These are phyloP conservation scores for Fusarium sp. DNA, from an alignment of 2,329 filamentous ascomycete species.

Conservation along the genomic window DNA sequence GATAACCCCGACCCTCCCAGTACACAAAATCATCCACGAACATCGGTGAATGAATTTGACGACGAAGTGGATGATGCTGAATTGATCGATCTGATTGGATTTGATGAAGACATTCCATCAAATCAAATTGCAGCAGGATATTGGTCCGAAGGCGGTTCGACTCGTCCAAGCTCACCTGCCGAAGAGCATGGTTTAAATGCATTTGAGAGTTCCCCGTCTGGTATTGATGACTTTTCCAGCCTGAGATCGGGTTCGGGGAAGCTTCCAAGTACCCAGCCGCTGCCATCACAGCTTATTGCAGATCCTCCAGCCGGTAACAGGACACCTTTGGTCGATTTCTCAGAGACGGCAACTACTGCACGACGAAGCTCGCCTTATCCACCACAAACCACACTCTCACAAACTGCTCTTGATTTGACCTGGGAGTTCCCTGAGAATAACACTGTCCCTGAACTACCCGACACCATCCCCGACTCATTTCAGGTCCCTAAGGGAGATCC, in stretches of 20 bases:
- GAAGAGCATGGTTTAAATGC: constrained; percentile 22
- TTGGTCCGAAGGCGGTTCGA: constrained; percentile 49
- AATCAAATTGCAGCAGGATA: constrained; percentile 24
- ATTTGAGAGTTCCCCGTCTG: constrained; percentile 44
- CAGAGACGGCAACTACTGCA: constrained; percentile 53
- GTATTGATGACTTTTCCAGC: constrained; percentile 47
- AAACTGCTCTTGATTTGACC: constrained; percentile 4
- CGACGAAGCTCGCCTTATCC: constrained; percentile 50
- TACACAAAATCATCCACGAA: background rate
- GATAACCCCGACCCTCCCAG: background rate
- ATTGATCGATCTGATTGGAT: constrained; percentile 31
- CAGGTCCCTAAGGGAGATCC: constrained; percentile 6
- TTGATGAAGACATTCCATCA: background rate
- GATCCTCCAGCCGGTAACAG: background rate
- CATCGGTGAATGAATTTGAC: constrained; percentile 35
- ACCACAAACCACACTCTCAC: constrained; percentile 16
- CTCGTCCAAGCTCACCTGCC: constrained; percentile 50
- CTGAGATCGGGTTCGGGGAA: constrained; percentile 36
- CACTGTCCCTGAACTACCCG: constrained; percentile 5
- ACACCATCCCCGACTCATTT: constrained; percentile 4
- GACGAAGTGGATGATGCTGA: constrained; percentile 45
- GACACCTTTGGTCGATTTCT: constrained; percentile 47
- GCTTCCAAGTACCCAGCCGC: constrained; percentile 52
- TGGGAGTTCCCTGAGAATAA: constrained; percentile 38
- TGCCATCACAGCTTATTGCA: constrained; percentile 24